phyloP scores from a whole-genome alignment of 768 basidiomycete genomes.

The Amanita subjunquillea region DNA sequence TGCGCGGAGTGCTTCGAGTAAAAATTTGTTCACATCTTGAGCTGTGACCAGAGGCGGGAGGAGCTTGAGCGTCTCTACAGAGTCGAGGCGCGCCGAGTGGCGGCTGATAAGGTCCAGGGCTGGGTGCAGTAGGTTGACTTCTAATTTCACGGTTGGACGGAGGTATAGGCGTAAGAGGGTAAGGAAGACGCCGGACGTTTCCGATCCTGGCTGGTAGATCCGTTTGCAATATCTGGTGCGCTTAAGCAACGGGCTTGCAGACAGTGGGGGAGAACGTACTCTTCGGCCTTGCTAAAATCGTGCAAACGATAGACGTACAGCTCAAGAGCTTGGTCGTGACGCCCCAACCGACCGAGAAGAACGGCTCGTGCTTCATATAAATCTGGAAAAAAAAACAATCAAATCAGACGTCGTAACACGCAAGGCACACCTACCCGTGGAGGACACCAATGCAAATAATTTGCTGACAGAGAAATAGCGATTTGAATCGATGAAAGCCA shows the following conservation, averaged over 20 bases:
- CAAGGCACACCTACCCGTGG: constrained; percentile 48
- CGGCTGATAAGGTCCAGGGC: constrained; percentile 83
- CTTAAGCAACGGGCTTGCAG: neutral
- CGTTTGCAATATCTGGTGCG: constrained; percentile 77
- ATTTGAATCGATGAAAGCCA: constrained; percentile 68
- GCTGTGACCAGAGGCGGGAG: constrained; percentile 87
- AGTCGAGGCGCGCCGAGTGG: constrained; percentile 75
- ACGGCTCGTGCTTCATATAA: constrained; percentile 89
- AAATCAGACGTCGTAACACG: neutral
- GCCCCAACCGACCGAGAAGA: constrained; percentile 78
- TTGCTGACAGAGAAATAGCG: constrained; percentile 66
- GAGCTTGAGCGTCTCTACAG: constrained; percentile 73
- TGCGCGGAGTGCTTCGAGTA: constrained; percentile 57
- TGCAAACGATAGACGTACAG: constrained; percentile 85
- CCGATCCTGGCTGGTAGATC: constrained; percentile 49
- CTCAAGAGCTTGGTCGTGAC: constrained; percentile 92
- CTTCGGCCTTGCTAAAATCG: constrained; percentile 82
- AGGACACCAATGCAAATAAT: constrained; percentile 70
- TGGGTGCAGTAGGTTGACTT: constrained; percentile 57
- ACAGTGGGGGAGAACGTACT: constrained; percentile 22
- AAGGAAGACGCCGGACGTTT: constrained; percentile 63
- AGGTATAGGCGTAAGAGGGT: constrained; percentile 84
- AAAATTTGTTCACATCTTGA: constrained; percentile 67
- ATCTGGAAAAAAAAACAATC: constrained; percentile 30
- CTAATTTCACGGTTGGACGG: constrained; percentile 45